These are phyloP conservation scores for Przewalskia tangutica DNA, from an alignment of 257 asterid species.

Conservation along the genomic window DNA sequence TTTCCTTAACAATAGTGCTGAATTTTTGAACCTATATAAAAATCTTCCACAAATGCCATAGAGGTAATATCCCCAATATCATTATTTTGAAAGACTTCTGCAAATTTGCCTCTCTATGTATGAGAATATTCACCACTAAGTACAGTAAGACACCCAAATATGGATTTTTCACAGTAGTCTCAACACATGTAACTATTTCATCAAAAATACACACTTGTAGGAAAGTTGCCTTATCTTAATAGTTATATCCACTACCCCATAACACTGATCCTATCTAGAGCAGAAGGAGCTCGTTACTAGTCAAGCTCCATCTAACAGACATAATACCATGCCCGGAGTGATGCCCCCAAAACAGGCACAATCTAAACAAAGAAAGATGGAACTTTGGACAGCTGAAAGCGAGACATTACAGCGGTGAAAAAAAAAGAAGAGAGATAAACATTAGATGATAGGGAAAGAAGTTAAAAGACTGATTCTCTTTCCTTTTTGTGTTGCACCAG, in stretches of 20 bases:
- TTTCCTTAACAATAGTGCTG: conserved; percentile 2
- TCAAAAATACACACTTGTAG: conserved; percentile 9
- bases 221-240: conserved; percentile 17
- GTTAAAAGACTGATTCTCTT: neutral
- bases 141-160: conserved; percentile 15
- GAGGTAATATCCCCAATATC: conserved; percentile 15
- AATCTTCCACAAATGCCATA: conserved; percentile 14
- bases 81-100: conserved; percentile 7
- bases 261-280: conserved; percentile 17
- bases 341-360: conserved; percentile 14
- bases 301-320: conserved; percentile 18
- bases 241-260: conserved; percentile 21
- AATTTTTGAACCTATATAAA: conserved; percentile 12
- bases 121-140: conserved; percentile 19
- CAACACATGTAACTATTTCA: conserved; percentile 15
- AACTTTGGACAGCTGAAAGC: neutral
- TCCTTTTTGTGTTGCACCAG: conserved; percentile 4
- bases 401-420: neutral
- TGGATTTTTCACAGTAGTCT: conserved; percentile 11
- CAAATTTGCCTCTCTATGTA: conserved; percentile 15
- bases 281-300: conserved; percentile 14
- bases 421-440: neutral
- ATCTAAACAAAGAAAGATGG: conserved; percentile 15
- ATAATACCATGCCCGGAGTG: conserved; percentile 10
- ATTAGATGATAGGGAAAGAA: neutral